Base-by-base conservation (phyloP, 129 eudicot species). In the Oenanthe sinensis region DNA sequence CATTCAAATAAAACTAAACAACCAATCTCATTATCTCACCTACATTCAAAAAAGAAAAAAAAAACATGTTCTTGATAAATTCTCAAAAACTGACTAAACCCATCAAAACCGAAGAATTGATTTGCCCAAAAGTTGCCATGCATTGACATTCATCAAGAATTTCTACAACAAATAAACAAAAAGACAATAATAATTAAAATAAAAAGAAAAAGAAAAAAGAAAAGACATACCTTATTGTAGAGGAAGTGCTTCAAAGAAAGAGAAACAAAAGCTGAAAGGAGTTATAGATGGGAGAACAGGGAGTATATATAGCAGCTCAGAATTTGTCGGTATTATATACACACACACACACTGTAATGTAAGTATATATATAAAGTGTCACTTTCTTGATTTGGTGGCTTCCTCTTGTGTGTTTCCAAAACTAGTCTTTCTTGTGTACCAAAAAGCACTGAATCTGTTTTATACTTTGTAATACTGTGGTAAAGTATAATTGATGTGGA, bases 61-160 rank as follows among this genome's bases (percentile, higher is more conserved):
- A 63, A 63, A 63, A 63, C 46, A 76, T 55, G 43, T 70, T 82
- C 77, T 68, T 24, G 69, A 60, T 48, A 83, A 83, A 60, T 46
- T 73, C 52, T 80, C 20, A 46, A 79, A 69, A 15, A 81, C 75
- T 50, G 19, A 77, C 16, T 39, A 81, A 78, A 55, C 80, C 81
- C 77, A 75, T 75, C 54, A 84, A 82, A 82, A 76, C 79, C 85
- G 81, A 71, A 1, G 54, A 63, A 77, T 44, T 26, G 60, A 67
- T 58, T 85, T 19, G 11, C 75, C 71, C 79, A 65, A 58, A 62
- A 48, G 24, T 76, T 48, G 42, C 74, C 48, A 68, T 72, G 80
- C 71, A 78, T 44, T 67, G 44, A 76, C 72, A 65, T 54, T 78
- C 75, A 82, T 78, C 75, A 82, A 73, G 70, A 42, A 78, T 42